phyloP scores from a whole-genome alignment of 495 filamentous ascomycete genomes.

The Evansstolkia leycettana region DNA sequence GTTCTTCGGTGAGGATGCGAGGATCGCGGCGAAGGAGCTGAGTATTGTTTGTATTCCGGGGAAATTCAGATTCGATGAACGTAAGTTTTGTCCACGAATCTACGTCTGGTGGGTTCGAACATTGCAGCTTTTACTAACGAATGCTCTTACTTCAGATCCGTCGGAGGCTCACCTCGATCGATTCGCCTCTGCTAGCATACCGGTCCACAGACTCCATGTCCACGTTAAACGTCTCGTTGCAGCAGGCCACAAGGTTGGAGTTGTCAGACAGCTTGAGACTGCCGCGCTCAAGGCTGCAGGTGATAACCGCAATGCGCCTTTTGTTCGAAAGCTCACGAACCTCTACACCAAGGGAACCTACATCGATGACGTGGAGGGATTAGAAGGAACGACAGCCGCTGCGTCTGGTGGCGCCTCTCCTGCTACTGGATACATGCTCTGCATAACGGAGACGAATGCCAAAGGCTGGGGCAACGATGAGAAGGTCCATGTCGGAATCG shows the following conservation, averaged over 20 bases:
- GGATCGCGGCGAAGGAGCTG: conserved; percentile 78
- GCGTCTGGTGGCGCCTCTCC: conserved; percentile 45
- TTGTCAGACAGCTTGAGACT: conserved; percentile 94
- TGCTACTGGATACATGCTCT: conserved; percentile 81
- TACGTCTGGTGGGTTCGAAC: neutral
- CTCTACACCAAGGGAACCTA: conserved; percentile 98
- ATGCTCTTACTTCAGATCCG: conserved; percentile 33
- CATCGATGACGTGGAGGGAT: conserved; percentile 82
- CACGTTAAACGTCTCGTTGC: conserved; percentile 89
- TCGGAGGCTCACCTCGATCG: conserved; percentile 88
- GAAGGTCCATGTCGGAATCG: conserved; percentile 81
- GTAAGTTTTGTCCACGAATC: conserved; percentile 23
- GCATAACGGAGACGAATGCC: conserved; percentile 77
- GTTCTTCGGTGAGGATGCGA: conserved; percentile 96
- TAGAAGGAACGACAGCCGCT: conserved; percentile 41
- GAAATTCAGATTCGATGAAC: conserved; percentile 89
- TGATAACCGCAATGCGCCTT: conserved; percentile 88
- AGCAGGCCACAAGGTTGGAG: conserved; percentile 90
- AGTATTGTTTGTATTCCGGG: conserved; percentile 96
- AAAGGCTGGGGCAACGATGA: conserved; percentile 87
- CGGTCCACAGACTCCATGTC: conserved; percentile 81
- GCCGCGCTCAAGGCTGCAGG: conserved; percentile 95
- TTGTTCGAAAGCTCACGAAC: conserved; percentile 86
- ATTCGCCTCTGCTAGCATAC: conserved; percentile 93
- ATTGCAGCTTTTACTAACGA: conserved; percentile 3